Evolutionary conservation across 139 green algal genomes (phyloP).

Genomic region (Chlorella sp.): DNA sequence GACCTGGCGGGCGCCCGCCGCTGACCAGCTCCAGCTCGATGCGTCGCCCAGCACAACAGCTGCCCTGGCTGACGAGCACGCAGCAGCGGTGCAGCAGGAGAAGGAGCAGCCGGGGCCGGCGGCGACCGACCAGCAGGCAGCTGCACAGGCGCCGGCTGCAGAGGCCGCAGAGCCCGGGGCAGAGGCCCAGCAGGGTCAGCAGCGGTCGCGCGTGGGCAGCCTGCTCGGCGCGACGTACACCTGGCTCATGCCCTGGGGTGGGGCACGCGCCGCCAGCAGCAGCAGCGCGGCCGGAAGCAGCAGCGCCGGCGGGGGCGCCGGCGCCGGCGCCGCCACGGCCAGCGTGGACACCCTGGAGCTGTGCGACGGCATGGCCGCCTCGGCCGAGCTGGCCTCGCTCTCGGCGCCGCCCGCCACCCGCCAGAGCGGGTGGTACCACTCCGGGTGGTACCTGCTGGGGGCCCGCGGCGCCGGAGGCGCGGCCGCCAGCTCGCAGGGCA

Average conservation of each 20-base stretch:
- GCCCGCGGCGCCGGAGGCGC: too few species aligned
- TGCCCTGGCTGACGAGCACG: too few species aligned
- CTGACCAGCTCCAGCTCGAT: too few species aligned
- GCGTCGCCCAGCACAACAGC: too few species aligned
- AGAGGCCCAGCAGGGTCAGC: not conserved
- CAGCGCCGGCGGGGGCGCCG: not conserved
- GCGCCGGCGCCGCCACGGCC: not conserved
- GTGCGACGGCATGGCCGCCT: slow-evolving; percentile 23
- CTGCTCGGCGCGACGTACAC: too few species aligned
- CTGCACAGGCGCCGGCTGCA: too few species aligned
- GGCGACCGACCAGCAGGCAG: too few species aligned
- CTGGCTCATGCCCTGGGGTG: slow-evolving; percentile 17
- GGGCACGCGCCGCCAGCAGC: not conserved
- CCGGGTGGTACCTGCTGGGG: not conserved
- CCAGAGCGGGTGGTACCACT: not conserved
- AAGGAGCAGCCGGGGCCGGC: too few species aligned
- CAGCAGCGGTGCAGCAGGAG: too few species aligned
- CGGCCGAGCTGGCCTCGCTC: not conserved
- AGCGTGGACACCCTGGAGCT: slow-evolving; percentile 7
- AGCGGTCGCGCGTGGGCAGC: too few species aligned
- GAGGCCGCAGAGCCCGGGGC: too few species aligned
- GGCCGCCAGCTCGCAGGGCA: not conserved
- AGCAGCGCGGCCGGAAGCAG: not conserved
- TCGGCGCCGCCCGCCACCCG: not conserved
- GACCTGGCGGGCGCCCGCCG: too few species aligned